Evolutionary conservation across 306 rosid species (phyloP).

Genomic region (Pyrus bretschneideri): DNA sequence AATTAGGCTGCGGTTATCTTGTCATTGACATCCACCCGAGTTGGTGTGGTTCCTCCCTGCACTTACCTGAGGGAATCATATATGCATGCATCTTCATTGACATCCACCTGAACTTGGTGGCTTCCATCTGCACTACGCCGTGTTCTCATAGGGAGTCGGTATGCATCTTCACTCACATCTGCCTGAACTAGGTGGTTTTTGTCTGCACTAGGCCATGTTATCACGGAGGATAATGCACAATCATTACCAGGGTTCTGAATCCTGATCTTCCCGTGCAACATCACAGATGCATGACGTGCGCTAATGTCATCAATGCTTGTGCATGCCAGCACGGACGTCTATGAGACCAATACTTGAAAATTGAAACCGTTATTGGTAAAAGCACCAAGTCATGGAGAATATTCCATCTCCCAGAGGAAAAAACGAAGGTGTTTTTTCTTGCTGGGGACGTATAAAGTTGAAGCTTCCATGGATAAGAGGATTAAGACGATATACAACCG

Average conservation of each 20-base stretch:
- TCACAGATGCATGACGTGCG: not conserved
- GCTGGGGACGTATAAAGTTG: constrained; percentile 54
- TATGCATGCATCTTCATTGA: not conserved
- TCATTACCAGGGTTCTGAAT: not conserved
- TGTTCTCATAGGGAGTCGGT: too few species aligned
- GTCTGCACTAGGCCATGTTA: not conserved
- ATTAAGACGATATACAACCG: not conserved
- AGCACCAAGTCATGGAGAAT: constrained; percentile 29
- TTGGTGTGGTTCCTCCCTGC: not conserved
- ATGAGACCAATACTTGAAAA: too few species aligned
- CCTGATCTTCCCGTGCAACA: not conserved
- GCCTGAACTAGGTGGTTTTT: not conserved
- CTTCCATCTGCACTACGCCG: too few species aligned
- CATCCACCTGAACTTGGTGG: not conserved
- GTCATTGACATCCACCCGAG: not conserved
- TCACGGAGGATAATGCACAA: too few species aligned
- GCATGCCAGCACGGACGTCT: too few species aligned
- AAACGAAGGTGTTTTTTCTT: constrained; percentile 34
- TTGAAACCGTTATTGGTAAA: not conserved
- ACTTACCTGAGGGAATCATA: not conserved
- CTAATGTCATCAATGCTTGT: not conserved
- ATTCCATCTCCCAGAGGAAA: constrained; percentile 26
- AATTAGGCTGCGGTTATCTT: not conserved
- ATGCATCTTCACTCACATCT: too few species aligned
- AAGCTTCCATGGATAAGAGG: constrained; percentile 52